Base-by-base conservation (phyloP, 495 filamentous ascomycete genomes). In the Letharia columbiana region DNA sequence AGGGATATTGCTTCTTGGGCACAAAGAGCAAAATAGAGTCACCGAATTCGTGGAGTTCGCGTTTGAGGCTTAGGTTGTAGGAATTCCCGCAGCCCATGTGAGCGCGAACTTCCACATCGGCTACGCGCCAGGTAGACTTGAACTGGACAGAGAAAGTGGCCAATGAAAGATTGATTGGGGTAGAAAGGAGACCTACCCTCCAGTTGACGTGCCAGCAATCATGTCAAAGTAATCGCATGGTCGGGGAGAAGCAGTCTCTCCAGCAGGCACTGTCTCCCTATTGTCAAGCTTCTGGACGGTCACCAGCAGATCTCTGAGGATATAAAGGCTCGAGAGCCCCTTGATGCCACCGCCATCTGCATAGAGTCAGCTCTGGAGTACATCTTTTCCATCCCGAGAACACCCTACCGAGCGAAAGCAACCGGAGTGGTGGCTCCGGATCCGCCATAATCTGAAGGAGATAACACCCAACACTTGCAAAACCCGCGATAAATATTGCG, bases 191-290 rank as follows among this genome's bases (percentile, higher is more conserved):
- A 28, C 23, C 0, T 28, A 74, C 74, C 76, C 77, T 33, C 78
- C 75, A 18, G 75, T 77, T 52, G 73, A 75, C 1, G 78, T 79
- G 2, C 78, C 76, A 35, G 74, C 75, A 61, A 81, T 79, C 39
- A 81, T 67, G 67, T 81, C 77, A 61, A 82, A 81, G 9, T 76
- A 68, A 61, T 79, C 71, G 37, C 72, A 78, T 20, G 78, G 77
- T 57, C 74, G 75, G 6, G 23, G 23, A 28, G 23, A 28, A 59
- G 47, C 37, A 73, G 64, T 18, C 39, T 42, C 10, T 57, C 61
- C 42, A 69, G 61, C 49, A 18, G 39, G 18, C 57, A 70, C 61
- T 7, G 65, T 67, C 52, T 68, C 63, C 17, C 68, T 18, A n/a
- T n/a, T n/a, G n/a, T 42, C 73, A n/a, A n/a, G n/a, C n/a, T n/a